These are phyloP conservation scores for Aspergillus clavatus DNA, from an alignment of 2,329 filamentous ascomycete species.

Conservation along the genomic window DNA sequence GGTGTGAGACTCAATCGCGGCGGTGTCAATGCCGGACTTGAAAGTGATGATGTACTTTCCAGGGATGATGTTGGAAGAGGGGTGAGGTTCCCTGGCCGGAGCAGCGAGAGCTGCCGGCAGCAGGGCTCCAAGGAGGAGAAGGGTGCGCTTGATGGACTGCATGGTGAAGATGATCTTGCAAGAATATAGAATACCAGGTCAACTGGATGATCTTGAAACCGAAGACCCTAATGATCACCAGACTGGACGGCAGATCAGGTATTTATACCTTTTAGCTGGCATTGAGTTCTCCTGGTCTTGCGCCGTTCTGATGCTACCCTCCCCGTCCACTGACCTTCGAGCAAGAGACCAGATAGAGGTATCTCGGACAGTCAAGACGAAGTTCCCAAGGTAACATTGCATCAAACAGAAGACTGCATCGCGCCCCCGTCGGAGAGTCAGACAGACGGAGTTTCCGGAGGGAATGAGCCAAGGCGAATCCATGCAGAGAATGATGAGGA, in stretches of 20 bases:
- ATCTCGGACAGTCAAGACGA: slow-evolving; percentile 2
- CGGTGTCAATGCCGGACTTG: slow-evolving; percentile 16
- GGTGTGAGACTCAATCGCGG: slow-evolving; percentile 17
- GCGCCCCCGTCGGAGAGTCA: slow-evolving; percentile 14
- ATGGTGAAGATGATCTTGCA: slow-evolving; percentile 10
- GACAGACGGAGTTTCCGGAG: slow-evolving; percentile 9
- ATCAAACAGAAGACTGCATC: slow-evolving; percentile 15
- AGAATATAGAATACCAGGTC: background rate
- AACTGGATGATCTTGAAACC: background rate
- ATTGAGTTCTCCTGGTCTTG: background rate
- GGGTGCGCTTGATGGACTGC: slow-evolving; percentile 17
- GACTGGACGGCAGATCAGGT: background rate
- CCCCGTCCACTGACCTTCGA: background rate
- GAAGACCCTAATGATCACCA: background rate
- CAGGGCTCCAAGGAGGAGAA: slow-evolving; percentile 21
- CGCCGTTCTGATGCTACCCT: background rate
- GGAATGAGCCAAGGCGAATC: background rate
- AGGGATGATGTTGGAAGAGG: slow-evolving; percentile 12
- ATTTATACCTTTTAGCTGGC: slow-evolving; percentile 10
- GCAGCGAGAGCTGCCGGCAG: slow-evolving; percentile 19
- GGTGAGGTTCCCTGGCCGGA: slow-evolving; percentile 12
- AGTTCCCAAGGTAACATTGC: slow-evolving; percentile 23
- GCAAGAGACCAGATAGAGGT: background rate
- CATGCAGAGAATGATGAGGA: slow-evolving; percentile 6
- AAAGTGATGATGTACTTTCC: slow-evolving; percentile 25